Evolutionary conservation across 2,329 filamentous ascomycete species (phyloP), one percentile per base, ranked within the genome.

Genomic region (Sclerotiophoma versabilis): DNA sequence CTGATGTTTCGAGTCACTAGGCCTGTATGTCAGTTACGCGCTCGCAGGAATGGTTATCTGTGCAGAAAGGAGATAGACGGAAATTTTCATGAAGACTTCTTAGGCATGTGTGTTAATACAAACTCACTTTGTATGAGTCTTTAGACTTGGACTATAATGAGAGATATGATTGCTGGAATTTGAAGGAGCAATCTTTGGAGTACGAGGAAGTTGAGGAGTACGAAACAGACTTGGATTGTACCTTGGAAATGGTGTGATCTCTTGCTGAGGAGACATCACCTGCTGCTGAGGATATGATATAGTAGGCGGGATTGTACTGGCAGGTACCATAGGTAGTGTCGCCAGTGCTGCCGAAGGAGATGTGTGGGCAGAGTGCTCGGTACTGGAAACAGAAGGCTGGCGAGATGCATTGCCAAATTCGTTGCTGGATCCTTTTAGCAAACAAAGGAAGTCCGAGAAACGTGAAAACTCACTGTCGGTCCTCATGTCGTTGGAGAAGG

Each of bases 401-500:
- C 62, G 65, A 5, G 70, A 68, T 9, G 62, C 61, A 46, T 63
- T 63, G 15, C 62, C 64, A 27, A 58, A 49, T 19, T 73, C 71
- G 22, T 68, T 71, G 49, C 72, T 75, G 36, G 17, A 1, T 22
- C 10, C 4, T 15, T 29, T 74, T 20, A 74, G 60, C 12, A 27
- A 11, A 5, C 4, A 7, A 41, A 8, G 1, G 9, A 10, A 25
- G 2, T 14, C 5, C 2, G 2, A 5, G 4, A 9, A 4, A 15
- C 6, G n/a, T 1, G 2, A 12, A 19, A 39, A 64, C 77, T 65
- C 68, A 79, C 78, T 80, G 78, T 66, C 77, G 68, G 48, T 77
- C 76, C 47, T 76, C 71, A 58, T 81, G 79, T 47, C 79, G 72
- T 30, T 73, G 67, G 10, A 80, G 67, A 19, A 81, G 74, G 61